Evolutionary conservation across 768 basidiomycete genomes (phyloP), one percentile per base, ranked within the genome.

Genomic region (Psilocybe tampanensis): DNA sequence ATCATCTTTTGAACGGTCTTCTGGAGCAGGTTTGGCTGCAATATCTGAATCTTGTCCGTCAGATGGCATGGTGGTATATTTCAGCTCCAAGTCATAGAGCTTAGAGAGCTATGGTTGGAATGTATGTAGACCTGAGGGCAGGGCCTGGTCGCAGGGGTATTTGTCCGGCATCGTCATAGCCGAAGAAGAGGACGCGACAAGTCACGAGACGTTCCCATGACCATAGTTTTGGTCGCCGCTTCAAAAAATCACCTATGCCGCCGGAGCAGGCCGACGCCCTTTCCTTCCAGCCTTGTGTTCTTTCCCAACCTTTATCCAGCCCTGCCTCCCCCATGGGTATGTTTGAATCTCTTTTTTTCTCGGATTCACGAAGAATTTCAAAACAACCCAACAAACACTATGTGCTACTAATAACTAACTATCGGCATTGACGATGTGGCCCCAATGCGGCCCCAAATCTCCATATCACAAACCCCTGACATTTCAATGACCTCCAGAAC

Each of bases 1-100:
- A 55, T 71, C 67, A 34, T 68, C 67, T 29, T 33, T 29, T 29
- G 29, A 9, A 29, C 29, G 29, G 29, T 29, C 9, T 29, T 29
- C 29, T 4, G 29, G 4, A 9, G 29, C 9, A 5, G 29, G 9
- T 29, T 39, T 13, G 15, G 6, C 13, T 13, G 4, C 15, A 4
- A 13, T 13, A 13, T 39, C 36, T 39, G 36, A 39, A 13, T 39
- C 36, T 39, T 5, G n/a, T n/a, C 12, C 4, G 36, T 39, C 36
- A 3, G 36, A 39, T 4, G 36, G 36, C 36, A 39, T 39, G 36
- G 15, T 39, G 12, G 36, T 15, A 13, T 39, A 39, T 39, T 39
- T 5, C n/a, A 5, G 36, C 36, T 13, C 15, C 36, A 39, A 39
- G 3, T 5, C 36, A 39, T 39, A n/a, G 36, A 39, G n/a, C n/a